A percentile compares a stretch with the other conserved stretches of the same genome.
Conservation (phyloP, 371 early-diverging fungal species). For the Lichtheimia hyalospora region DNA sequence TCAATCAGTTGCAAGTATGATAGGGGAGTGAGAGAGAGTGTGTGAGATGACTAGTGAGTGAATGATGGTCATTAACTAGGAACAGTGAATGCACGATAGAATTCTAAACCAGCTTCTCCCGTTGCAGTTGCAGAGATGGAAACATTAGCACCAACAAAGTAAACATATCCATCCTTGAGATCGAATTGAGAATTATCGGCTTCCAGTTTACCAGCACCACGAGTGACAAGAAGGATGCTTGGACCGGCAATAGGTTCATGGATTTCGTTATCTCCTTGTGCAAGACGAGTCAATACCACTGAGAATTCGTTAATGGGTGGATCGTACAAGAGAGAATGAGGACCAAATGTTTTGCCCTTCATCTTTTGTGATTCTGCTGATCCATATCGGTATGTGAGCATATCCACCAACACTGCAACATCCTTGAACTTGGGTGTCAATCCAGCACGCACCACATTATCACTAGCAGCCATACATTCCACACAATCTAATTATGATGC, state of each 20-base stretch:
- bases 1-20: too few relatives aligned
- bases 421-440: slow-evolving; percentile 98
- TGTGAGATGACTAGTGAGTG: too few relatives aligned
- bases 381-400: slow-evolving; percentile 91
- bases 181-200: slow-evolving; percentile 21
- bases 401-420: slow-evolving; percentile 85
- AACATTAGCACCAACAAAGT: slow-evolving; percentile 65
- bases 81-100: slow-evolving; percentile 64
- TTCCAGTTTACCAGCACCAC: slow-evolving; percentile 51
- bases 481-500: slow-evolving; percentile 72
- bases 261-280: slow-evolving; percentile 44
- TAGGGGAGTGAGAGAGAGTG: too few relatives aligned
- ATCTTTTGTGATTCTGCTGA: slow-evolving; percentile 79
- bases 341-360: slow-evolving; percentile 44
- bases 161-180: slow-evolving; percentile 60
- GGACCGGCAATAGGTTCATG: slow-evolving; percentile 76
- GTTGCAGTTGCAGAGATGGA: slow-evolving; percentile 44
- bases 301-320: slow-evolving; percentile 97
- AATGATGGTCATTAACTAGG: slow-evolving; percentile 5
- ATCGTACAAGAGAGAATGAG: slow-evolving; percentile 77
- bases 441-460: slow-evolving; percentile 97
- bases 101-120: slow-evolving; percentile 42
- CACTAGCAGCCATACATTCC: slow-evolving; percentile 98
- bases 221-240: slow-evolving; percentile 79
- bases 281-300: slow-evolving; percentile 66